Conservation (phyloP, 495 filamentous ascomycete species). For the Stereocaulon alpinum region DNA sequence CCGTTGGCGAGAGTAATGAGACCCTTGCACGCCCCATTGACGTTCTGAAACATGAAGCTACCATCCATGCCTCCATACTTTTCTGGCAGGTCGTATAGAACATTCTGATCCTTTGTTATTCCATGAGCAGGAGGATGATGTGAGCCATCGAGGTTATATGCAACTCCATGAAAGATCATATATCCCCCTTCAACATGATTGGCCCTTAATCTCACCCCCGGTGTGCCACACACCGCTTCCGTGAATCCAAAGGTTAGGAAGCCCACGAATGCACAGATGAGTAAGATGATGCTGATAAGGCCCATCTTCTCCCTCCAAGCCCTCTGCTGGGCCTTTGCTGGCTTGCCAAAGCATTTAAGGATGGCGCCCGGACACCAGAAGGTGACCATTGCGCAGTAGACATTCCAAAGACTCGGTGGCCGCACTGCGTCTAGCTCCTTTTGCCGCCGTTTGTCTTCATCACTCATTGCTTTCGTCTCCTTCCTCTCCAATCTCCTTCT, state of each 20-base stretch:
- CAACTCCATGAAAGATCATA: slow-evolving; percentile 92
- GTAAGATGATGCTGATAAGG: slow-evolving; percentile 80
- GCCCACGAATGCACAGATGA: slow-evolving; percentile 83
- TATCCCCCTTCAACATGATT: slow-evolving; percentile 72
- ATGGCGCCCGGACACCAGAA: slow-evolving; percentile 90
- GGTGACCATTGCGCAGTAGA: slow-evolving; percentile 87
- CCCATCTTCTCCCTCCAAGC: slow-evolving; percentile 99
- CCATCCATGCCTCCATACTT: slow-evolving; percentile 81
- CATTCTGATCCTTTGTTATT: slow-evolving; percentile 58
- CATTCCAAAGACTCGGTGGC: slow-evolving; percentile 84
- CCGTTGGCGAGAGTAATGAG: slow-evolving; percentile 60
- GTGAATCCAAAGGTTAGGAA: slow-evolving; percentile 97
- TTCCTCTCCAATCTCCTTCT: slow-evolving; percentile 44
- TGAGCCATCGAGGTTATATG: slow-evolving; percentile 69
- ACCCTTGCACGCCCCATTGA: slow-evolving; percentile 94
- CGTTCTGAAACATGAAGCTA: slow-evolving; percentile 97
- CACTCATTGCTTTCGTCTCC: slow-evolving; percentile 37
- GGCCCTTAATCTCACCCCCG: slow-evolving; percentile 58
- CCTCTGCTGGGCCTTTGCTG: slow-evolving; percentile 75
- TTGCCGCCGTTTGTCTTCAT: slow-evolving; percentile 51
- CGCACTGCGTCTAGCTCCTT: slow-evolving; percentile 58
- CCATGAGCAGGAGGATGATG: slow-evolving; percentile 67
- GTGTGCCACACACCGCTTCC: slow-evolving; percentile 65
- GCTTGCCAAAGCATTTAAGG: slow-evolving; percentile 75
- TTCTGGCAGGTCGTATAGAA: slow-evolving; percentile 72